phyloP scores from a whole-genome alignment of 1,139 yeast genomes.

The Kurtzmaniella quercitrusa region DNA sequence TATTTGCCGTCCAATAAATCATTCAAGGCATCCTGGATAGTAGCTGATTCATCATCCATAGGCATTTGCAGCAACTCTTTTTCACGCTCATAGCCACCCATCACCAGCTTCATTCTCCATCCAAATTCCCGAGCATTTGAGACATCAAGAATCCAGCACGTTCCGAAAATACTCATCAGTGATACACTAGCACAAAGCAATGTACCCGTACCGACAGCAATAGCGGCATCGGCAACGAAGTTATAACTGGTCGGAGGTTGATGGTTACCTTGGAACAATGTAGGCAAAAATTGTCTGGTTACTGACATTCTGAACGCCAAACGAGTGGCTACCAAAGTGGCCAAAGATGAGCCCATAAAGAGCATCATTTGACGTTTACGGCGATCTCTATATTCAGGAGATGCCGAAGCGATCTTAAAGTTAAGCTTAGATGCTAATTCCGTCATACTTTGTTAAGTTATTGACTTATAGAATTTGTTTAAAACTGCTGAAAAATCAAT shows the following conservation, averaged over 20 bases:
- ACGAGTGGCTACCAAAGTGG: constrained; percentile 69
- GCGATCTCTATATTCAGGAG: constrained; percentile 46
- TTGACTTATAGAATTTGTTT: not conserved
- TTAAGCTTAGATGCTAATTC: constrained; percentile 11
- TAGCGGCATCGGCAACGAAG: constrained; percentile 78
- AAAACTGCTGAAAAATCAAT: not conserved
- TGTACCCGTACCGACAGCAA: constrained; percentile 77
- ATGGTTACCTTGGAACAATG: constrained; percentile 80
- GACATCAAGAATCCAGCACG: constrained; percentile 77
- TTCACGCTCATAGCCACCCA: constrained; percentile 70
- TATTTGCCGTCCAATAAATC: constrained; percentile 43
- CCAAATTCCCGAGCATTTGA: constrained; percentile 69
- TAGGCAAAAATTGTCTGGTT: constrained; percentile 72
- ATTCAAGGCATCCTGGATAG: constrained; percentile 49
- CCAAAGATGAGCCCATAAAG: constrained; percentile 69
- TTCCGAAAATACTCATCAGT: constrained; percentile 52
- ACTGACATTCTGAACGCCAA: constrained; percentile 72
- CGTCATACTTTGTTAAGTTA: not conserved
- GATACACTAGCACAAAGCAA: constrained; percentile 14
- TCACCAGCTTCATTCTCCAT: constrained; percentile 54
- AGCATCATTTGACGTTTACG: constrained; percentile 68
- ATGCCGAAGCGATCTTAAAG: constrained; percentile 37
- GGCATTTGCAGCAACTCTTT: constrained; percentile 45
- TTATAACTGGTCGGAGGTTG: constrained; percentile 74
- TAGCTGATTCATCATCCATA: constrained; percentile 63